Evolutionary conservation across 768 basidiomycete species (phyloP), one percentile per base, ranked within the genome.

Genomic region (Hortiboletus flavorubellus): DNA sequence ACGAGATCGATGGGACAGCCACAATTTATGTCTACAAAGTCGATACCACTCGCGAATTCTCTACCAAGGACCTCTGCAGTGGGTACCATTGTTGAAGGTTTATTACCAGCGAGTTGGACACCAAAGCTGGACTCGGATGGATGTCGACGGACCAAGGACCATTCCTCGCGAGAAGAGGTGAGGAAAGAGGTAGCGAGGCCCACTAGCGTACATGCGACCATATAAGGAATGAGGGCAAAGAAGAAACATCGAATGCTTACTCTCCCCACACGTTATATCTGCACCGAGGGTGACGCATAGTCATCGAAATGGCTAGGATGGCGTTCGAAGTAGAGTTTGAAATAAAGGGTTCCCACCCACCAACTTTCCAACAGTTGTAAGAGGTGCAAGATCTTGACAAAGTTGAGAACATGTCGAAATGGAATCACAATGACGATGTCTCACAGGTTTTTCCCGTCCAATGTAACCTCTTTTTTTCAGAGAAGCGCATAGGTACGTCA

Each of bases 1-100:
- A 99, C 91, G 41, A 98, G 76, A 71, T 99, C 97, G 62, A 98
- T 98, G 4, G 97, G 97, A 71, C 97, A 98, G 8, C 95, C 95
- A 70, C 92, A 91, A 65, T 99, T 99, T 59, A 98, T 73, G 65
- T 99, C 95, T 2, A 95, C 91, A 63, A 97, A 98, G 65, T 98
- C 93, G 21, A 97, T 72, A 18, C 79, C 78, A 12, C 78, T 75
- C 1, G 76, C 76, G 60, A 84, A 81, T 66, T 91, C 86, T 58
- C 79, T 82, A 2, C 80, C 83, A 29, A 98, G 79, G 8, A 88
- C 77, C 67, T 98, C 96, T 0, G 93, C 91, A 0, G 87, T 84
- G 0, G 91, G 80, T 0, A 86, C 90, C 53, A 98, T 79, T 4
- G 83, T 80, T 2, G 80, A 76, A 0, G 94, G 87, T 63, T 91